phyloP scores from a whole-genome alignment of 1,284 basidiomycete genomes.

The Leccinum variabile region DNA sequence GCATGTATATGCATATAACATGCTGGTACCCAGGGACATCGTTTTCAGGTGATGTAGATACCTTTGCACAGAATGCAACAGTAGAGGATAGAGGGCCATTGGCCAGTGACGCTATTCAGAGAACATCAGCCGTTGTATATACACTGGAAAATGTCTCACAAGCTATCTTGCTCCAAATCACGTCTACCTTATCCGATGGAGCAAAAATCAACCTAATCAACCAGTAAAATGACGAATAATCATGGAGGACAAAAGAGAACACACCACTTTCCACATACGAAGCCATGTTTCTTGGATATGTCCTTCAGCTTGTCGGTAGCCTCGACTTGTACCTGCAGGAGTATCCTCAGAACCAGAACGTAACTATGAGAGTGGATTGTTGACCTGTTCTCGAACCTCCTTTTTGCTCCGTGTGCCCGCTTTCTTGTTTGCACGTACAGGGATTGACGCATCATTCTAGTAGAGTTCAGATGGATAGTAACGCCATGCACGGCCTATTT shows the following conservation, averaged over 20 bases:
- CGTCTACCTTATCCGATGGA: slow-evolving; percentile 57
- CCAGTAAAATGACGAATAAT: background rate
- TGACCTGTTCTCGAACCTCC: slow-evolving; percentile 60
- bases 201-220: slow-evolving; percentile 60
- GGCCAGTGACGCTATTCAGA: slow-evolving; percentile 52
- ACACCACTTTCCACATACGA: slow-evolving; percentile 67
- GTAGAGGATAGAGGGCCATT: slow-evolving; percentile 62
- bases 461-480: background rate
- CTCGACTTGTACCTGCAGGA: slow-evolving; percentile 53
- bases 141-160: slow-evolving; percentile 35
- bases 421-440: slow-evolving; percentile 65
- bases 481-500: background rate
- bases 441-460: slow-evolving; percentile 65
- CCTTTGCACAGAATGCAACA: slow-evolving; percentile 54
- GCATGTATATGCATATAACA: slow-evolving; percentile 69
- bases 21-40: slow-evolving; percentile 55
- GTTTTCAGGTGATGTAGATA: slow-evolving; percentile 56
- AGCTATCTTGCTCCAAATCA: slow-evolving; percentile 58
- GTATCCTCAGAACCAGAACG: background rate
- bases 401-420: slow-evolving; percentile 71
- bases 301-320: slow-evolving; percentile 56
- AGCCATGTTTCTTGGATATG: slow-evolving; percentile 53
- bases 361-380: background rate
- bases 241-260: background rate
- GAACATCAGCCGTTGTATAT: slow-evolving; percentile 12